A percentile compares a stretch with the other conserved stretches of the same genome.
Conservation (phyloP, 169 alveolate genomes). For the Theileria parva region DNA sequence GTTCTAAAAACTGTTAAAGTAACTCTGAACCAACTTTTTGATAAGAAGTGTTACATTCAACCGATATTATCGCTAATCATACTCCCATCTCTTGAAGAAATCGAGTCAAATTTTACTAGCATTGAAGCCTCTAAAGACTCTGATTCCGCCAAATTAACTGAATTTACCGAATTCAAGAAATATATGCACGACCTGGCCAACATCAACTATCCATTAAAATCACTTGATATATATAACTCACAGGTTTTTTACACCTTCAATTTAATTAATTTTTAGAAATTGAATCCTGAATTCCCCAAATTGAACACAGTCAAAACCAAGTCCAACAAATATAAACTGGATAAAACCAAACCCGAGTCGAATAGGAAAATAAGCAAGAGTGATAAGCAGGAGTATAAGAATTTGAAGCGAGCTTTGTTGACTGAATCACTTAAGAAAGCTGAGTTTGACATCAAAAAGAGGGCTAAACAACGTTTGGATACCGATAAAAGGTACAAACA, state of each 20-base stretch:
- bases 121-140: neutral
- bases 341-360: neutral
- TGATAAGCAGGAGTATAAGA: slow-evolving; percentile 41
- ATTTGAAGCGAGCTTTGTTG: slow-evolving; percentile 39
- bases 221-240: slow-evolving; percentile 45
- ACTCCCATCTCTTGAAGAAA: slow-evolving; percentile 37
- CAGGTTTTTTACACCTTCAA: slow-evolving; percentile 25
- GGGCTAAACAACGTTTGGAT: slow-evolving; percentile 28
- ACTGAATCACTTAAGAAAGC: slow-evolving; percentile 31
- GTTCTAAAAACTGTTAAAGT: slow-evolving; percentile 36
- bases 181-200: slow-evolving; percentile 4
- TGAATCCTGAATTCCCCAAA: slow-evolving; percentile 48
- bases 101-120: neutral
- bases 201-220: slow-evolving; percentile 26
- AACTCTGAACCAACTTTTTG: slow-evolving; percentile 32
- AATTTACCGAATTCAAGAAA: slow-evolving; percentile 21
- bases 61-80: slow-evolving; percentile 45
- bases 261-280: slow-evolving; percentile 14
- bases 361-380: slow-evolving; percentile 16
- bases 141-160: slow-evolving; percentile 6
- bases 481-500: slow-evolving; percentile 39
- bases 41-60: slow-evolving; percentile 33
- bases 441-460: slow-evolving; percentile 31
- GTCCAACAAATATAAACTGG: slow-evolving; percentile 10
- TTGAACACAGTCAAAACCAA: neutral